These are phyloP conservation scores for Shiraia sp. DNA, from an alignment of 2,329 filamentous ascomycete species.

Conservation along the genomic window DNA sequence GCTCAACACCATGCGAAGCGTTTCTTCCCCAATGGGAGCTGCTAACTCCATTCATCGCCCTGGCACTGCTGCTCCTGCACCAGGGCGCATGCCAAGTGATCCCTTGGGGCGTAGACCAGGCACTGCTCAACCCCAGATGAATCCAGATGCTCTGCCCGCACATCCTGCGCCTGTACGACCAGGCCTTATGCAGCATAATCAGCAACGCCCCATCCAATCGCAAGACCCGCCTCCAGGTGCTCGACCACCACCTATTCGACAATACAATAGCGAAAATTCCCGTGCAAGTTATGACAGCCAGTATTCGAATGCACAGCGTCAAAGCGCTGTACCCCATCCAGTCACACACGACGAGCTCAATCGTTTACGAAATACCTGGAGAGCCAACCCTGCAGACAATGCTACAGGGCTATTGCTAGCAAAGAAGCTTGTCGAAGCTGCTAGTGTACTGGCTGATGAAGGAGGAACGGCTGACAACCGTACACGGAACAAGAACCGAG, in stretches of 20 bases:
- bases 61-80: slow-evolving; percentile 36
- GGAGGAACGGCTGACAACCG: slow-evolving; percentile 71
- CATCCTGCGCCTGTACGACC: slow-evolving; percentile 61
- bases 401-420: slow-evolving; percentile 73
- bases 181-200: slow-evolving; percentile 49
- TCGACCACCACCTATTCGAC: slow-evolving; percentile 58
- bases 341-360: slow-evolving; percentile 82
- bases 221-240: slow-evolving; percentile 32
- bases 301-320: slow-evolving; percentile 20
- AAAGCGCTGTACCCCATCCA: slow-evolving; percentile 48
- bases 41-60: slow-evolving; percentile 33
- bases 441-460: slow-evolving; percentile 76
- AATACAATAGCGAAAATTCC: slow-evolving; percentile 53
- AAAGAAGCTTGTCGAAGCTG: slow-evolving; percentile 84
- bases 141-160: slow-evolving; percentile 59
- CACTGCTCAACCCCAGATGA: slow-evolving; percentile 48
- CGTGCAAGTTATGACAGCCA: slow-evolving; percentile 37
- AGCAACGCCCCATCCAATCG: slow-evolving; percentile 17
- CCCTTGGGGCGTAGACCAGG: slow-evolving; percentile 39
- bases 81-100: slow-evolving; percentile 32
- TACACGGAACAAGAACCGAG: slow-evolving; percentile 66
- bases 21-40: slow-evolving; percentile 27
- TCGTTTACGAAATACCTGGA: slow-evolving; percentile 69
- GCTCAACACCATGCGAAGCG: slow-evolving; percentile 35
- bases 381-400: slow-evolving; percentile 72